Conservation (phyloP, 768 basidiomycete species). For the Mycena kentingensis region DNA sequence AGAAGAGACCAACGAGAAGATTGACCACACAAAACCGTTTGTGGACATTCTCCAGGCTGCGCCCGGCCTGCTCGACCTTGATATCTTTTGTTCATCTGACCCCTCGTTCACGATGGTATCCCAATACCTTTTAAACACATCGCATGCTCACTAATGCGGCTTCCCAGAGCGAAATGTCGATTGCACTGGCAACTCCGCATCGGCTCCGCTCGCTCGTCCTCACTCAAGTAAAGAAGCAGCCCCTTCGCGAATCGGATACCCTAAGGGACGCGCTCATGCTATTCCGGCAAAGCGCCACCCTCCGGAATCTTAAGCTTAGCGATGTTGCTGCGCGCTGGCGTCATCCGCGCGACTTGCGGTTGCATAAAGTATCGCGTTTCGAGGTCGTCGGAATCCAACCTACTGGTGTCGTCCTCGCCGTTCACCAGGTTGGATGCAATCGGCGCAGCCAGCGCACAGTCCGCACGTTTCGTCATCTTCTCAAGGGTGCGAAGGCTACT, state of each 20-base stretch:
- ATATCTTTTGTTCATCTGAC: conserved; percentile 20
- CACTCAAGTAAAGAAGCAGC: conserved; percentile 18
- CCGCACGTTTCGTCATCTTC: conserved; percentile 7
- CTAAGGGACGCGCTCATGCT: conserved; percentile 17
- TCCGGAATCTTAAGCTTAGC: conserved; percentile 13
- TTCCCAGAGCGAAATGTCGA: conserved; percentile 11
- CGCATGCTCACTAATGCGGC: not conserved
- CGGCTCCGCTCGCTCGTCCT: conserved; percentile 16
- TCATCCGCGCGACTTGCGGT: conserved; percentile 18
- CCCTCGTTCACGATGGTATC: conserved; percentile 17
- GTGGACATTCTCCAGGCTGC: conserved; percentile 14
- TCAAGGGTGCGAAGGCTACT: conserved; percentile 4
- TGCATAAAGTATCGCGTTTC: conserved; percentile 13
- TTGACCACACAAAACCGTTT: conserved; percentile 21
- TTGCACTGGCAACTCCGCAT: conserved; percentile 11
- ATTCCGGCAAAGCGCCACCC: conserved; percentile 14
- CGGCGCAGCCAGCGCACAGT: conserved; percentile 2
- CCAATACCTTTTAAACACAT: not conserved
- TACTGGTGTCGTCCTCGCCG: conserved; percentile 7
- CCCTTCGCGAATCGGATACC: conserved; percentile 14
- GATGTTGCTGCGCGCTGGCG: conserved; percentile 22
- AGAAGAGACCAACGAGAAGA: conserved; percentile 19
- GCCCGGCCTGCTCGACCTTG: conserved; percentile 13
- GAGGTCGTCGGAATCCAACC: conserved; percentile 5
- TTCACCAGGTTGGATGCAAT: conserved; percentile 16